Base-by-base conservation (phyloP, 495 filamentous ascomycete genomes). In the Podospora fimiseda region DNA sequence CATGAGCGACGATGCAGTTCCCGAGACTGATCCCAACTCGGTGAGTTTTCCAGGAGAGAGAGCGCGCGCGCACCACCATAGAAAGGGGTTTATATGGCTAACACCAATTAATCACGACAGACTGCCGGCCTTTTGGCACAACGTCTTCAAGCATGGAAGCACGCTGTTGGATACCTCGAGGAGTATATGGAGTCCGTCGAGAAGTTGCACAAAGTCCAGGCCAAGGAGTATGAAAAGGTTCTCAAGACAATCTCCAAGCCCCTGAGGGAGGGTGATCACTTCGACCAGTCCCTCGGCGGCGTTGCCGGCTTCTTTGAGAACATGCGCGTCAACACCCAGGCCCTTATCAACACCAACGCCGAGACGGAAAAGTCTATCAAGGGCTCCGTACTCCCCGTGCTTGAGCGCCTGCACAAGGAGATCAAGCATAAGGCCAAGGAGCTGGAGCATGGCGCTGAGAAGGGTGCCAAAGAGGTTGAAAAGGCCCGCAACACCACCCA, bases 391-490 rank as follows among this genome's bases (percentile, higher is more conserved):
- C 78, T 94, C 15, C 94, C 92, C 9, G 84, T 90, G 44, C 80
- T 98, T 60, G 89, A 91, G 65, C 85, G 89, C 23, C 79, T 98
- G 22, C 90, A 96, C 72, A 83, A 90, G 63, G 93, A 97, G 63
- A 92, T 98, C 73, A 97, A 96, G 77, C 82, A 86, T 67, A 96
- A 96, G 73, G 75, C 79, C 33, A 97, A 96, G 75, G 89, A 95
- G 68, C 79, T 98, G 5, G 75, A 76, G 39, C 78, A 82, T 41
- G 89, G 90, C n/a, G 88, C 87, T n/a, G 81, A 81, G 50, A 96
- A 93, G 77, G 78, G 80, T 7, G 81, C 87, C 38, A 98, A 96
- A 70, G 83, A 85, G 16, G 90, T 97, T 22, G 88, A 94, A 44
- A 97, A 95, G 72, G 85, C 90, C 18, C 85, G 94, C 48, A 80